Conservation (phyloP, 192 early-diverging fungal genomes). For the Umbelopsis sp. region DNA sequence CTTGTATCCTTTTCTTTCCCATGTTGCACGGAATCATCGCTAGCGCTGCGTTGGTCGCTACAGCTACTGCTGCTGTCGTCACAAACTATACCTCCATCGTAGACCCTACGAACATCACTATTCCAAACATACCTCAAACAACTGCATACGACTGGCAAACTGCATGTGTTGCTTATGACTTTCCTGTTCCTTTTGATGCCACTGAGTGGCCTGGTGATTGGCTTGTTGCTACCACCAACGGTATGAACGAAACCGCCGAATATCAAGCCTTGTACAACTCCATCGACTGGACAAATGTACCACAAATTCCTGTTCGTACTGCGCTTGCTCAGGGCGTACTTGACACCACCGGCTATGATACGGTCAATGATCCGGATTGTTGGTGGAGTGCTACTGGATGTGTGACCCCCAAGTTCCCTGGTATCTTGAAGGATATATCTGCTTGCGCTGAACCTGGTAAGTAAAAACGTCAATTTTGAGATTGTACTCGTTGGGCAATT, state of each 20-base stretch:
- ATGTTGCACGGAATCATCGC: constrained; percentile 1
- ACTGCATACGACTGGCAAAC: constrained; percentile 33
- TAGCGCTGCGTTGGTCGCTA: constrained; percentile 16
- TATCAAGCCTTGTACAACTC: constrained; percentile 44
- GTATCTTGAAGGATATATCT: constrained; percentile 36
- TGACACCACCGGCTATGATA: constrained; percentile 28
- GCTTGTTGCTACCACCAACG: constrained; percentile 38
- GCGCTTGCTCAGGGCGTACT: constrained; percentile 20
- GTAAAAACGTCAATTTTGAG: too few species aligned
- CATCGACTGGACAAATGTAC: constrained; percentile 44
- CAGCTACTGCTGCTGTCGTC: constrained; percentile 1
- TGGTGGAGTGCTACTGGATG: constrained; percentile 43
- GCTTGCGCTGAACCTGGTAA: constrained; percentile 33
- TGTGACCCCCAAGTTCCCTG: constrained; percentile 22
- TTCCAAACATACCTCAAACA: constrained; percentile 35
- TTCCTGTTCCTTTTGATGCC: constrained; percentile 20
- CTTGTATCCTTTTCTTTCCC: neutral
- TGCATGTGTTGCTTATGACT: constrained; percentile 33
- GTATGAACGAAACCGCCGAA: constrained; percentile 41
- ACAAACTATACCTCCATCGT: constrained; percentile 25
- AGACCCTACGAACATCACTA: constrained; percentile 33
- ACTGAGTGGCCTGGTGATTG: constrained; percentile 34
- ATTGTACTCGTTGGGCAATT: too few species aligned
- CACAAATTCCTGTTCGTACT: constrained; percentile 37
- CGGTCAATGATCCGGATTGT: constrained; percentile 30